A percentile compares a stretch with the other conserved stretches of the same genome.
Evolutionary conservation across 2,329 filamentous ascomycete species (phyloP).

Genomic region (Sordariomycetes sp.): DNA sequence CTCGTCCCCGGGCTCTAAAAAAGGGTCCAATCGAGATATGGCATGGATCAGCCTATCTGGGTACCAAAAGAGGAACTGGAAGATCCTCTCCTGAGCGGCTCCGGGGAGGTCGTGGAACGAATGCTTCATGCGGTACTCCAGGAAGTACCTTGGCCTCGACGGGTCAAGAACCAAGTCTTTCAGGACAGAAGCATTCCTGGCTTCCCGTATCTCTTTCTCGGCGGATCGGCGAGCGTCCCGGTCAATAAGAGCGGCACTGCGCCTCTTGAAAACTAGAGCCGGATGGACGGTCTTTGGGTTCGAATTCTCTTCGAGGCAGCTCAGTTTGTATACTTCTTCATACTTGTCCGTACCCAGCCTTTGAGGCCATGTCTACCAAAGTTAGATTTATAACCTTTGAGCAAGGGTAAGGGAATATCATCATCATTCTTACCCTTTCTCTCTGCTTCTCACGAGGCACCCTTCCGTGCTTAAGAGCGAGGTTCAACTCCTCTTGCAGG

Average conservation of each 20-base stretch:
- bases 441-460: neutral
- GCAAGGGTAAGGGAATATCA: neutral
- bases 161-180: neutral
- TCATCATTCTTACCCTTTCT: neutral
- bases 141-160: neutral
- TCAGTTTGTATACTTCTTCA: neutral
- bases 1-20: slow-evolving; percentile 11
- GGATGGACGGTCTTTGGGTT: neutral
- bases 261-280: neutral
- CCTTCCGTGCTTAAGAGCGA: neutral
- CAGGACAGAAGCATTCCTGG: neutral
- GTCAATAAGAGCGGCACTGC: neutral
- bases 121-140: slow-evolving; percentile 7
- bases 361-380: neutral
- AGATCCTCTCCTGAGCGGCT: slow-evolving; percentile 20
- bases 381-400: neutral
- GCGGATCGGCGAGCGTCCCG: neutral
- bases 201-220: neutral
- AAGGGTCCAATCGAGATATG: slow-evolving; percentile 31
- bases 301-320: neutral
- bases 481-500: neutral
- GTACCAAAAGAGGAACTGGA: slow-evolving; percentile 24
- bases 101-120: slow-evolving; percentile 19
- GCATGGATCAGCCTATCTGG: slow-evolving; percentile 24
- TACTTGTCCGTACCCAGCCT: neutral